Conservation (phyloP, 2,329 filamentous ascomycete genomes). For the Hymenoscyphus occultus region DNA sequence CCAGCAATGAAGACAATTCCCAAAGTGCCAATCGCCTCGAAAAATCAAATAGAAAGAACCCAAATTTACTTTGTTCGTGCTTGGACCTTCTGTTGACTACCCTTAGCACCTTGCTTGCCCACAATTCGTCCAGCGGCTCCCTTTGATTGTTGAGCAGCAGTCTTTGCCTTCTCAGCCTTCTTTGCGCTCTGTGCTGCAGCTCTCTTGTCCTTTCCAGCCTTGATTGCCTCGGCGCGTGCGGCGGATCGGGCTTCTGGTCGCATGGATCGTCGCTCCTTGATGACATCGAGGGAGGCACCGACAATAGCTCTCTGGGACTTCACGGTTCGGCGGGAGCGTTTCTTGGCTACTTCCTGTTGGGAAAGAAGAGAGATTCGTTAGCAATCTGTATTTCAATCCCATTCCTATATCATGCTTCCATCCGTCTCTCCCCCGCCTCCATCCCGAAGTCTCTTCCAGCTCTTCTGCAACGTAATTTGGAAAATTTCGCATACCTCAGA, state of each 20-base stretch:
- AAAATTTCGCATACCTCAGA: constrained; percentile 78
- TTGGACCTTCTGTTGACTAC: constrained; percentile 79
- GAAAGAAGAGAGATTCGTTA: constrained; percentile 18
- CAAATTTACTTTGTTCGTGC: constrained; percentile 79
- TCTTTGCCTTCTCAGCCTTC: constrained; percentile 99
- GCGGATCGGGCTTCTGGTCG: constrained; percentile 94
- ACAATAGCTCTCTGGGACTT: constrained; percentile 99
- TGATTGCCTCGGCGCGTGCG: constrained; percentile 85
- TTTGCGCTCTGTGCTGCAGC: constrained; percentile 80
- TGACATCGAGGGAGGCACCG: constrained; percentile 97
- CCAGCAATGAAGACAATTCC: constrained; percentile 27
- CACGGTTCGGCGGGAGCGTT: constrained; percentile 95
- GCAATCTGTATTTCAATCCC: constrained; percentile 13
- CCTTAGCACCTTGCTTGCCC: constrained; percentile 98
- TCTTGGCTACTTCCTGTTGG: constrained; percentile 96
- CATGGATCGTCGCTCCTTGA: constrained; percentile 96
- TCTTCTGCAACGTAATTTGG: constrained; percentile 13
- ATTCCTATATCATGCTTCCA: constrained; percentile 4
- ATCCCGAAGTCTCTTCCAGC: constrained; percentile 2
- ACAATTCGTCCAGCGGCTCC: constrained; percentile 77
- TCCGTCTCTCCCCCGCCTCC: not conserved
- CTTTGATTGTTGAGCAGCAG: constrained; percentile 68
- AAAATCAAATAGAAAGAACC: constrained; percentile 10
- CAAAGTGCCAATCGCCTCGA: constrained; percentile 13
- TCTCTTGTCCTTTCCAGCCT: constrained; percentile 99